Evolutionary conservation across 768 basidiomycete species (phyloP).

Genomic region (Pisolithus tinctorius): DNA sequence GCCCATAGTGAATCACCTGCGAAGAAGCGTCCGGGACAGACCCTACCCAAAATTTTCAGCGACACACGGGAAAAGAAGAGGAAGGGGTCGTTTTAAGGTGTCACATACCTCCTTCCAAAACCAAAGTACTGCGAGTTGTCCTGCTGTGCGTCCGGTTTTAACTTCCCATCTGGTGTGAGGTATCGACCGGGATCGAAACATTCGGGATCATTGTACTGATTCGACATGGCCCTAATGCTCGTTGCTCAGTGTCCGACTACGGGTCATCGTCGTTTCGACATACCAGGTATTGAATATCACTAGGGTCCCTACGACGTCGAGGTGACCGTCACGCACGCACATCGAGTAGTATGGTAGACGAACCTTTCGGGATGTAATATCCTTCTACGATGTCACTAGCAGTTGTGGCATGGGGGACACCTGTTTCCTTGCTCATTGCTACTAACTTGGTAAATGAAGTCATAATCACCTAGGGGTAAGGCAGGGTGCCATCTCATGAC

Average conservation of each 20-base stretch:
- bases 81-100: not conserved
- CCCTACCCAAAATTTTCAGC: conserved; percentile 14
- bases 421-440: conserved; percentile 5
- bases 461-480: conserved; percentile 13
- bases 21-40: conserved; percentile 1
- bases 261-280: no score
- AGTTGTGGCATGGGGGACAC: conserved; percentile 16
- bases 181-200: no score
- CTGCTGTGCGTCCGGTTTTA: no score
- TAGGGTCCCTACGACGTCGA: not conserved
- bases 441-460: not conserved
- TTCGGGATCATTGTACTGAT: conserved; percentile 12
- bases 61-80: not conserved
- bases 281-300: not conserved
- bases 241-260: not conserved
- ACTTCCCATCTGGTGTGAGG: no score
- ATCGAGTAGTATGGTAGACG: not conserved
- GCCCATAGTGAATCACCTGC: no score
- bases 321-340: not conserved
- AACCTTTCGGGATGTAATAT: conserved; percentile 18
- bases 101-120: no score
- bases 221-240: conserved; percentile 28
- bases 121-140: no score
- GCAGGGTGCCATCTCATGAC: conserved; percentile 18
- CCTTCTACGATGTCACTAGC: conserved; percentile 20